Evolutionary conservation across 345 rosid species (phyloP), one percentile per base, ranked within the genome.

Genomic region (Nasturtium officinale): DNA sequence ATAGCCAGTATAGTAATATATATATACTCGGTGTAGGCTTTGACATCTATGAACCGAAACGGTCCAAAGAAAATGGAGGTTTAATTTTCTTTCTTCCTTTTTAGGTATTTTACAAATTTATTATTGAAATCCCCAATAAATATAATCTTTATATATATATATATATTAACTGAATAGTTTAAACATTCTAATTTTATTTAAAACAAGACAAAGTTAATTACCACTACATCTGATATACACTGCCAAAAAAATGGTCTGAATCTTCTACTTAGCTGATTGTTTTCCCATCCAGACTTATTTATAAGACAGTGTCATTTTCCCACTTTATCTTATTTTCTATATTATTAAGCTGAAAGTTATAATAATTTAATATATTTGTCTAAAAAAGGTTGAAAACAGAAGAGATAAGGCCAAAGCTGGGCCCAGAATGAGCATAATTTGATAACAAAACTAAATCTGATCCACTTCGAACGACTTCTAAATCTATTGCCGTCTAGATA

Each of bases 331-430:
- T 1, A 23, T 23, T 23, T 23, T 23, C 1, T 26, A 26, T 9
- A 9, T 33, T 56, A 29, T 30, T 16, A 42, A 42, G 26, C 46
- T 40, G 69, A 8, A 59, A 50, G 20, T 16, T 61, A 50, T 15
- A 38, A 15, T 29, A n/a, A n/a, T 23, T 52, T 48, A 48, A 71
- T 60, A 71, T 29, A 26, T 11, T 12, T 25, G 17, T 17, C 29
- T 16, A 29, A n/a, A 9, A 20, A 42, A 9, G 10, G 20, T 3
- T 12, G 10, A 5, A 2, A 15, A 66, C 11, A 37, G 4, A 65
- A 15, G 53, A 46, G 80, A 67, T 52, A 65, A 75, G 76, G 77
- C 61, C 62, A 51, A 37, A 55, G 70, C 79, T 59, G 72, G 75
- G 70, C 77, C 70, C 77, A n/a, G 46, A 42, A 59, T 30, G 33